Evolutionary conservation across 805 yeast genomes (phyloP).

Genomic region (Saccharomycopsis selenospora): DNA sequence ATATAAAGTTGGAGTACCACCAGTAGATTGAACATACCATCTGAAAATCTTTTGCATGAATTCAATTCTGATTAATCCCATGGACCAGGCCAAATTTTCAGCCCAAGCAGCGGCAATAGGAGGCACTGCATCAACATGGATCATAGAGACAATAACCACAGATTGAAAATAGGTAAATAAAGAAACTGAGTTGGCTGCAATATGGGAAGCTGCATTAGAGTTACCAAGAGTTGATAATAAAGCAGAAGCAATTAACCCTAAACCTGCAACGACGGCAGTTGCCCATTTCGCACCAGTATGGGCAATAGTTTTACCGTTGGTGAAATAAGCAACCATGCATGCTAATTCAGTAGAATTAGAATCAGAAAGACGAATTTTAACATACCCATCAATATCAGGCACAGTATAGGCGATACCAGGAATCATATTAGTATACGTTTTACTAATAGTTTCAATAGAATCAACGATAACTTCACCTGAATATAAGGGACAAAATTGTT

Average conservation of each 20-base stretch:
- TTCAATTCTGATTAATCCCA: constrained; percentile 71
- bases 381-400: constrained; percentile 81
- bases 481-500: constrained; percentile 82
- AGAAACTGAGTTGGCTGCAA: constrained; percentile 80
- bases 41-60: constrained; percentile 84
- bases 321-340: constrained; percentile 67
- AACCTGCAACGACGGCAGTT: constrained; percentile 82
- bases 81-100: constrained; percentile 89
- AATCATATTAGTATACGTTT: constrained; percentile 43
- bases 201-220: constrained; percentile 82
- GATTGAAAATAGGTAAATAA: constrained; percentile 83
- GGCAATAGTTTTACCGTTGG: constrained; percentile 74
- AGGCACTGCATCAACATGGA: constrained; percentile 77
- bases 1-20: constrained; percentile 73
- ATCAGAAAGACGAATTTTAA: constrained; percentile 42
- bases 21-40: constrained; percentile 84
- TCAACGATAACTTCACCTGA: constrained; percentile 78
- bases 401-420: constrained; percentile 84
- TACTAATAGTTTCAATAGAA: constrained; percentile 53
- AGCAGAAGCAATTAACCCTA: constrained; percentile 80
- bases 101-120: constrained; percentile 93
- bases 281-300: constrained; percentile 88
- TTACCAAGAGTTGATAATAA: constrained; percentile 77
- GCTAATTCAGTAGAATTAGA: constrained; percentile 42
- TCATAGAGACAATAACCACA: constrained; percentile 77